A percentile compares a stretch with the other conserved stretches of the same genome.
These are phyloP conservation scores for Phytophthora crassamura DNA, from an alignment of 352 stramenopile genomes.

Conservation along the genomic window DNA sequence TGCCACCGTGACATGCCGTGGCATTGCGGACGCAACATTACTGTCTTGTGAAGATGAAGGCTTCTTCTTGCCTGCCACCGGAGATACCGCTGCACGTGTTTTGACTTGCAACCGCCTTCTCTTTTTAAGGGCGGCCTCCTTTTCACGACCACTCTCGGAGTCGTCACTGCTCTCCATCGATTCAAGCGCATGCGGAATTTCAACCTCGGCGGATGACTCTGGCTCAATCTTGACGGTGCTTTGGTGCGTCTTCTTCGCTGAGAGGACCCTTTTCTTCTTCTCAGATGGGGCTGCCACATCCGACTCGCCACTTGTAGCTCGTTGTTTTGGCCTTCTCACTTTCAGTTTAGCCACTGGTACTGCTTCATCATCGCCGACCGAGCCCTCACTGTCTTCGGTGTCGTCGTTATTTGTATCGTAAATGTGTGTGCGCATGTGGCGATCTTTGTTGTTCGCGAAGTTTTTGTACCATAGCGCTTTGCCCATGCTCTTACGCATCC, in stretches of 20 bases:
- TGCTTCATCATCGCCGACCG: conserved; percentile 10
- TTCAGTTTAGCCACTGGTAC: conserved; percentile 4
- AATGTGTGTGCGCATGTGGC: conserved; percentile 31
- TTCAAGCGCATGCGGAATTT: conserved; percentile 10
- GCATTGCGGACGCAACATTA: conserved; percentile 14
- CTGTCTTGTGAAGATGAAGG: neutral
- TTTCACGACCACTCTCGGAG: conserved; percentile 1
- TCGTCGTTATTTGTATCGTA: conserved; percentile 23
- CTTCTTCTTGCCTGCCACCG: neutral
- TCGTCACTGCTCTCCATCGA: conserved; percentile 17
- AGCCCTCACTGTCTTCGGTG: neutral
- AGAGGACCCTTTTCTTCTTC: conserved; percentile 20
- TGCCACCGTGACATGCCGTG: conserved; percentile 23
- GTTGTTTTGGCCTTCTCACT: conserved; percentile 17
- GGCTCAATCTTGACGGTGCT: conserved; percentile 22
- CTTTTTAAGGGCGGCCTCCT: neutral
- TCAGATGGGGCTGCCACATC: neutral
- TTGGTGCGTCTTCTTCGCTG: neutral
- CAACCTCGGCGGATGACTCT: conserved; percentile 13
- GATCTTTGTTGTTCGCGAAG: conserved; percentile 40
- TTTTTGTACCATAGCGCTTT: conserved; percentile 34
- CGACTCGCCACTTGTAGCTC: neutral
- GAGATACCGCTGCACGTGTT: neutral
- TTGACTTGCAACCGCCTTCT: conserved; percentile 5
- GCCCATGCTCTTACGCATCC: conserved; percentile 31